phyloP scores from a whole-genome alignment of 2,329 filamentous ascomycete species.

The Trichoderma harzianum region DNA sequence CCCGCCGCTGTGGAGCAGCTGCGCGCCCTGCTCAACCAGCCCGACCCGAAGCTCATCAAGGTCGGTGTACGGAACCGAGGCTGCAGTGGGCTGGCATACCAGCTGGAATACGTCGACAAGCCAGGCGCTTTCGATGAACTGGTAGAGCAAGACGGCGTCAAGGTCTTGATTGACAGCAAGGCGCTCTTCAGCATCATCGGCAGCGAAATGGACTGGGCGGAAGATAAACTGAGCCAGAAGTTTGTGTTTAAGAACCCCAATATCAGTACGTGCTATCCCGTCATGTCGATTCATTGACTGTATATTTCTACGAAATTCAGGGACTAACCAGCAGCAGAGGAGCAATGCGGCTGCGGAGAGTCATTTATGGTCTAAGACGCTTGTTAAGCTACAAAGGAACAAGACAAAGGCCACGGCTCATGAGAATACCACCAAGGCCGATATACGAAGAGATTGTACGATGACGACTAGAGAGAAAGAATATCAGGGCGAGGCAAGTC shows the following conservation, averaged over 20 bases:
- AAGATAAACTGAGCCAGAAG: slow-evolving; percentile 87
- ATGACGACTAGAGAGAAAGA: background rate
- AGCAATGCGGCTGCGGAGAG: slow-evolving; percentile 93
- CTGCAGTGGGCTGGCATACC: slow-evolving; percentile 89
- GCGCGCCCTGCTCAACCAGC: slow-evolving; percentile 71
- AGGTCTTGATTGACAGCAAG: slow-evolving; percentile 94
- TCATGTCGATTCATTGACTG: background rate
- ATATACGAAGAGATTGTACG: background rate
- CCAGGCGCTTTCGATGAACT: slow-evolving; percentile 83
- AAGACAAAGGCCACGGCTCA: background rate
- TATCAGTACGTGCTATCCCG: slow-evolving; percentile 71
- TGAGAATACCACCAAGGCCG: background rate
- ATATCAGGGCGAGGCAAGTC: background rate
- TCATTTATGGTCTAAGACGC: slow-evolving; percentile 75
- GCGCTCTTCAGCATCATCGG: slow-evolving; percentile 97
- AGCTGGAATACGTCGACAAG: slow-evolving; percentile 93
- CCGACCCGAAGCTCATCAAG: slow-evolving; percentile 87
- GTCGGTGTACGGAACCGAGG: slow-evolving; percentile 92
- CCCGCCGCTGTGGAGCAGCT: slow-evolving; percentile 77
- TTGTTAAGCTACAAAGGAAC: background rate
- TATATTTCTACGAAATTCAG: slow-evolving; percentile 28
- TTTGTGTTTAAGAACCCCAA: slow-evolving; percentile 98
- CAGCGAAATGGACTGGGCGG: slow-evolving; percentile 98
- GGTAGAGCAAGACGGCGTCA: slow-evolving; percentile 94
- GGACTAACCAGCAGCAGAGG: slow-evolving; percentile 57